Percentiles rank a stretch among this genome's conserved stretches.
phyloP scores from a whole-genome alignment of 768 basidiomycete genomes.

The Pleurotus giganteus region DNA sequence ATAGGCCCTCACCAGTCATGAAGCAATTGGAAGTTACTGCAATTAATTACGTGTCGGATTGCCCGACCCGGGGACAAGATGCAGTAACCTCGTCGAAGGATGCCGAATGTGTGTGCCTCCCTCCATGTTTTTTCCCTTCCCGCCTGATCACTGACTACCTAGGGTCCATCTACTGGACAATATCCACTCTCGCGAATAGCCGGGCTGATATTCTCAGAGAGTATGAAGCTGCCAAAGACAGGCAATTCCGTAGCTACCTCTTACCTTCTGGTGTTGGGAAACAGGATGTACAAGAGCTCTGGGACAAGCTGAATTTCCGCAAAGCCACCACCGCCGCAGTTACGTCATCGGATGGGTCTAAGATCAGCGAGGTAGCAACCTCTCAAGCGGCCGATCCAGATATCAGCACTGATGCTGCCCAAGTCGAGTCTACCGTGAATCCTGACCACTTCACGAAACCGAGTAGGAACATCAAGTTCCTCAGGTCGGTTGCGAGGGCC shows the following conservation, averaged over 20 bases:
- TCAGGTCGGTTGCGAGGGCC: conserved; percentile 45
- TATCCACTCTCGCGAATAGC: conserved; percentile 37
- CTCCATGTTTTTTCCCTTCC: neutral
- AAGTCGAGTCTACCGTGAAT: conserved; percentile 13
- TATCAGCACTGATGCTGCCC: conserved; percentile 22
- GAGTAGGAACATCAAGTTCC: conserved; percentile 28
- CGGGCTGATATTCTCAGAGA: conserved; percentile 32
- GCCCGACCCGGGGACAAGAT: conserved; percentile 31
- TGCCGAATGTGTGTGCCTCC: conserved; percentile 25
- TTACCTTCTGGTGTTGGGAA: conserved; percentile 49
- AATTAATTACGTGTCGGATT: conserved; percentile 40
- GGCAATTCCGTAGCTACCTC: conserved; percentile 44
- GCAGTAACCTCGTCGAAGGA: conserved; percentile 27
- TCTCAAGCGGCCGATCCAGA: neutral
- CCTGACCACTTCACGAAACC: conserved; percentile 35
- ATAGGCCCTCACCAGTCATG: conserved; percentile 36
- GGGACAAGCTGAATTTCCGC: conserved; percentile 45
- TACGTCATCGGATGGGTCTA: neutral
- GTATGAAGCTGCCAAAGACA: conserved; percentile 30
- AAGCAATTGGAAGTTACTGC: conserved; percentile 55
- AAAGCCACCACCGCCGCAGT: neutral
- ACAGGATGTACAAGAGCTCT: conserved; percentile 42
- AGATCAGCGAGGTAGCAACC: neutral
- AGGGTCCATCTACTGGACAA: conserved; percentile 67
- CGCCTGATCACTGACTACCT: neutral